Percentiles rank a stretch among this genome's conserved stretches.
phyloP scores from a whole-genome alignment of 768 basidiomycete genomes.

The Mycena galericulata region DNA sequence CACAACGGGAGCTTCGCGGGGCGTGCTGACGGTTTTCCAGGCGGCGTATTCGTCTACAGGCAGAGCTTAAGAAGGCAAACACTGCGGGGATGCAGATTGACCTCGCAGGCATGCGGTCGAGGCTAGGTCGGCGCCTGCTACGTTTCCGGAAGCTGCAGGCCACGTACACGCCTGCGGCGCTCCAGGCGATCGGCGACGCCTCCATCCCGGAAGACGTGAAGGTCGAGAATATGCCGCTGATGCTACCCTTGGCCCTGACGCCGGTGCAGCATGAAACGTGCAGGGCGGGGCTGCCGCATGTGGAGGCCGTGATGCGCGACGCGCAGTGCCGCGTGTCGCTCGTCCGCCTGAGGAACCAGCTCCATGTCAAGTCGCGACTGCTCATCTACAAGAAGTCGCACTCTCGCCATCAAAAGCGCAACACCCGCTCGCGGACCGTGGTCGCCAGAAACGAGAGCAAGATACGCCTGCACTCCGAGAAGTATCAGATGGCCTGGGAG shows the following conservation, averaged over 20 bases:
- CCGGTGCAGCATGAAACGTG: neutral
- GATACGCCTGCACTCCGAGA: slow-evolving; percentile 18
- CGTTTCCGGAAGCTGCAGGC: no score
- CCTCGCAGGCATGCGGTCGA: neutral
- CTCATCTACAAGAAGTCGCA: slow-evolving; percentile 28
- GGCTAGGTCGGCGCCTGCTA: neutral
- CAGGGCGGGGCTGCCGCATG: slow-evolving; percentile 6
- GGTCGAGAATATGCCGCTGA: no score
- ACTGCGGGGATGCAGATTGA: neutral
- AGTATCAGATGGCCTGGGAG: slow-evolving; percentile 24
- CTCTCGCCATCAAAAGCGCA: slow-evolving; percentile 10
- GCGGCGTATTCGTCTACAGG: slow-evolving; percentile 29
- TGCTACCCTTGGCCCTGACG: slow-evolving; percentile 33
- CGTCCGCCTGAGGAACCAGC: slow-evolving; percentile 30
- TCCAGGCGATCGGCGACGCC: no score
- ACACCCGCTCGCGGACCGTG: slow-evolving; percentile 17
- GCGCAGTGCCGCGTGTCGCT: slow-evolving; percentile 40
- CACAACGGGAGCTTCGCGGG: no score
- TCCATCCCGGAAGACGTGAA: no score
- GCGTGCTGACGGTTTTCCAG: no score
- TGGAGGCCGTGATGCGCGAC: slow-evolving; percentile 37
- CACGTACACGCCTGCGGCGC: no score
- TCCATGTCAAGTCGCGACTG: slow-evolving; percentile 37
- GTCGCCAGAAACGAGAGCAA: slow-evolving; percentile 21
- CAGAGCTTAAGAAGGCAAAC: slow-evolving; percentile 19